phyloP scores from a whole-genome alignment of 345 rosid species.

The Viola odorata region DNA sequence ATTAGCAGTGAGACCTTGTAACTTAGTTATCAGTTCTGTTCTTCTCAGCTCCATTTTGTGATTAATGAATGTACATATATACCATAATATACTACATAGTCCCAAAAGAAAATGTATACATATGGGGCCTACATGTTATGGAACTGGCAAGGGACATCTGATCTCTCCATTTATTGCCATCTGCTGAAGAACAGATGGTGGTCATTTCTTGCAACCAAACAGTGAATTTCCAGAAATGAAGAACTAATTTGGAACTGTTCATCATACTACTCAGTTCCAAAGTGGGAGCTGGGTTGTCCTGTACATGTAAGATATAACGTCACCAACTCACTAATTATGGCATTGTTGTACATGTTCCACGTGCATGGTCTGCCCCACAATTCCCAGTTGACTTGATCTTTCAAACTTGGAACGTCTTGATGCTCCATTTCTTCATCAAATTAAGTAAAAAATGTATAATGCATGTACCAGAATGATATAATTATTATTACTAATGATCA shows the following conservation, averaged over 20 bases:
- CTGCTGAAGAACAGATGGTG: conserved; percentile 11
- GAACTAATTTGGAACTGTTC: background rate
- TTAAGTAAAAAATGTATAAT: too few species aligned
- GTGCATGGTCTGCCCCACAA: conserved; percentile 32
- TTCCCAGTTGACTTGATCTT: conserved; percentile 28
- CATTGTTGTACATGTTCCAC: conserved; percentile 32
- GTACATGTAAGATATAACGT: conserved; percentile 2
- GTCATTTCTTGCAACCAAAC: background rate
- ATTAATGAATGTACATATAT: too few species aligned
- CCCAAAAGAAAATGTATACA: too few species aligned
- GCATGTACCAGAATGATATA: conserved; percentile 11
- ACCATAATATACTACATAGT: too few species aligned
- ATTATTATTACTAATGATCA: conserved; percentile 16
- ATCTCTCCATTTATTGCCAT: conserved; percentile 5
- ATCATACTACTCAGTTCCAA: background rate
- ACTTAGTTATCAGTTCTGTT: too few species aligned
- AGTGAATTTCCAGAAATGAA: too few species aligned
- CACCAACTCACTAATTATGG: conserved; percentile 13
- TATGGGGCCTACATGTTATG: too few species aligned
- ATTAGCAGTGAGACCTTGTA: too few species aligned
- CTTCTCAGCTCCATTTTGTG: too few species aligned
- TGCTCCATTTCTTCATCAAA: too few species aligned
- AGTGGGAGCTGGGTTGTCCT: conserved; percentile 9
- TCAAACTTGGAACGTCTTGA: conserved; percentile 12
- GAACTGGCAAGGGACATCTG: too few species aligned